phyloP scores from a whole-genome alignment of 1,284 basidiomycete species.

The Irpex sp. region DNA sequence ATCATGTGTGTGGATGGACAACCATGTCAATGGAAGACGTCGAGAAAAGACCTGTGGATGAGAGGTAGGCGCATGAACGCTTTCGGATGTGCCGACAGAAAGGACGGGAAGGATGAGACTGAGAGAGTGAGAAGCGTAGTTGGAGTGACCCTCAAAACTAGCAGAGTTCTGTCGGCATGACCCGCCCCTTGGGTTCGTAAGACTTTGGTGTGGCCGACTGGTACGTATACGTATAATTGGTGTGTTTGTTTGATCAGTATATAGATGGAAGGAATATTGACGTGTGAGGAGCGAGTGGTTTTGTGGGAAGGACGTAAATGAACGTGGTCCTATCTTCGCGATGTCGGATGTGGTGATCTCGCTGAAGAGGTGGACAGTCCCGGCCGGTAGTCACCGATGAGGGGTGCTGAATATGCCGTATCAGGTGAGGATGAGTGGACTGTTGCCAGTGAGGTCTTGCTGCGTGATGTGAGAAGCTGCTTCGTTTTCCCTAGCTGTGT shows the following conservation, averaged over 20 bases:
- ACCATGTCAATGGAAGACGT: not conserved
- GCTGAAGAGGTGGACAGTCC: not conserved
- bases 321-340: not conserved
- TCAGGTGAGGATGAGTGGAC: not conserved
- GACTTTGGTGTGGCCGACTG: not conserved
- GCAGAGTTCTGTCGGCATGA: not conserved
- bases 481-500: not conserved
- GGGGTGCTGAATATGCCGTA: too few relatives aligned
- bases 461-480: not conserved
- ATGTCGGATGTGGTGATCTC: not conserved
- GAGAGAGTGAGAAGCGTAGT: not conserved
- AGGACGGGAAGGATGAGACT: not conserved
- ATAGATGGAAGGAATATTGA: not conserved
- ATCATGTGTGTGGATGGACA: not conserved
- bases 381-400: too few relatives aligned
- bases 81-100: not conserved
- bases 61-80: not conserved
- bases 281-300: not conserved
- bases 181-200: not conserved
- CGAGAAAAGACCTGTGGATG: not conserved
- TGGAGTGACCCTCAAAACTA: not conserved
- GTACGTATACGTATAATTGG: not conserved
- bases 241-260: not conserved
- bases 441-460: not conserved
- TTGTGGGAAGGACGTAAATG: not conserved